A percentile compares a stretch with the other conserved stretches of the same genome.
phyloP scores from a whole-genome alignment of 192 early-diverging fungal species.

The Entomortierella beljakovae region DNA sequence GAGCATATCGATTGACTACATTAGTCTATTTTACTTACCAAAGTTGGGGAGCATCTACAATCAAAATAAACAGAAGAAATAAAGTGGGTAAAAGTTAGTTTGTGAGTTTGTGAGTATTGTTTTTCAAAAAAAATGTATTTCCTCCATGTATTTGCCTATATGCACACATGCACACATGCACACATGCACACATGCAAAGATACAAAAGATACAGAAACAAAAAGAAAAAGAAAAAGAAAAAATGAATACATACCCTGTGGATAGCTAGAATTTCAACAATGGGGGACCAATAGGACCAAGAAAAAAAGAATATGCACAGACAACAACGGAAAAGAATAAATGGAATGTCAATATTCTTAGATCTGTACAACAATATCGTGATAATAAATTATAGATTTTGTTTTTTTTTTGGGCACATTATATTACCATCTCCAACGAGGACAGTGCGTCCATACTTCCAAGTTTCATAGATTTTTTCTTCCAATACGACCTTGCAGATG shows the following conservation, averaged over 20 bases:
- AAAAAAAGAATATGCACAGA: neutral
- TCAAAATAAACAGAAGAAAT: neutral
- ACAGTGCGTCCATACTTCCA: constrained; percentile 35
- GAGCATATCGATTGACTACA: no score
- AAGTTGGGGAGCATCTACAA: constrained; percentile 28
- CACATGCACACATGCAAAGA: no score
- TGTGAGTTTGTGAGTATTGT: no score
- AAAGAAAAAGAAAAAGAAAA: neutral
- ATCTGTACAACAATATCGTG: neutral
- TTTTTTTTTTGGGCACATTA: neutral
- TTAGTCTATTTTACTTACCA: constrained; percentile 18
- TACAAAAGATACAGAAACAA: no score
- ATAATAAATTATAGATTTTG: neutral
- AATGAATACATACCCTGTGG: constrained; percentile 15
- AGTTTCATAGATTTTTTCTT: constrained; percentile 31
- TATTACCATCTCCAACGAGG: constrained; percentile 40
- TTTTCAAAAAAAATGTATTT: no score
- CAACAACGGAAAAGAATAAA: neutral
- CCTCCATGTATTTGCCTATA: no score
- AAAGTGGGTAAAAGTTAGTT: no score
- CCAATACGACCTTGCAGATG: constrained; percentile 42
- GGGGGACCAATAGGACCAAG: neutral
- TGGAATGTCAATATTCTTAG: neutral
- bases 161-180: no score
- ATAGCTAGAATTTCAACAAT: constrained; percentile 2